phyloP scores from a whole-genome alignment of 352 stramenopile genomes.

The Sclerospora graminicola region DNA sequence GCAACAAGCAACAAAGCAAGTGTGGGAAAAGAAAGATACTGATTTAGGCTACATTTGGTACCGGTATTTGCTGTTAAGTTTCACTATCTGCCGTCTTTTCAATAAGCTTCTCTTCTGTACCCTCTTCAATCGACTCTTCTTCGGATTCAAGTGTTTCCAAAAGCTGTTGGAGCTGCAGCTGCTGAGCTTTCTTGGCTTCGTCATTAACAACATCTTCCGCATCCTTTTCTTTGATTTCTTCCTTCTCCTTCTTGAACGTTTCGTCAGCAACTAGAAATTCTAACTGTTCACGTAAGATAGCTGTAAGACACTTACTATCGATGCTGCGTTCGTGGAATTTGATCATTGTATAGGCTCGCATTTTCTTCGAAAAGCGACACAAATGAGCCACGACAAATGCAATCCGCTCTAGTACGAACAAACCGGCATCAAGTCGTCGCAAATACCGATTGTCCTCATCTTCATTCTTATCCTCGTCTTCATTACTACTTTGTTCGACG shows the following conservation, averaged over 20 bases:
- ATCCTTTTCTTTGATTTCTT: conserved; percentile 2
- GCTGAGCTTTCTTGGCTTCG: conserved; percentile 25
- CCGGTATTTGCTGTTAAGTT: too few species aligned
- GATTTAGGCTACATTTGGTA: too few species aligned
- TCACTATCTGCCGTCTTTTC: not conserved
- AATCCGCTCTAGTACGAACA: conserved; percentile 70
- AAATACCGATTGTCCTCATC: conserved; percentile 50
- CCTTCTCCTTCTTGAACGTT: not conserved
- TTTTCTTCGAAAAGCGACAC: conserved; percentile 47
- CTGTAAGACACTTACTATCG: conserved; percentile 28
- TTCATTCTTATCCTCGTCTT: conserved; percentile 28
- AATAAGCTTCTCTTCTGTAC: not conserved
- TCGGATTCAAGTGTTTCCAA: conserved; percentile 24
- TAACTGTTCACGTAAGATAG: conserved; percentile 51
- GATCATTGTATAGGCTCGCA: conserved; percentile 57
- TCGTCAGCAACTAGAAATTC: conserved; percentile 31
- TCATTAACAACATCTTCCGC: conserved; percentile 11
- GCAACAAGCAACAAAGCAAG: too few species aligned
- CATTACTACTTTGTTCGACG: conserved; percentile 23
- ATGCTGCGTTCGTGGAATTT: conserved; percentile 70
- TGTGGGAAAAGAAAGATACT: too few species aligned
- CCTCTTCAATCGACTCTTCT: not conserved
- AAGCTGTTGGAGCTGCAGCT: conserved; percentile 24
- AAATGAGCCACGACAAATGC: conserved; percentile 55
- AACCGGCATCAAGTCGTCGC: conserved; percentile 51